phyloP scores from a whole-genome alignment of 805 yeast genomes.

The Wickerhamiella hasegawae region DNA sequence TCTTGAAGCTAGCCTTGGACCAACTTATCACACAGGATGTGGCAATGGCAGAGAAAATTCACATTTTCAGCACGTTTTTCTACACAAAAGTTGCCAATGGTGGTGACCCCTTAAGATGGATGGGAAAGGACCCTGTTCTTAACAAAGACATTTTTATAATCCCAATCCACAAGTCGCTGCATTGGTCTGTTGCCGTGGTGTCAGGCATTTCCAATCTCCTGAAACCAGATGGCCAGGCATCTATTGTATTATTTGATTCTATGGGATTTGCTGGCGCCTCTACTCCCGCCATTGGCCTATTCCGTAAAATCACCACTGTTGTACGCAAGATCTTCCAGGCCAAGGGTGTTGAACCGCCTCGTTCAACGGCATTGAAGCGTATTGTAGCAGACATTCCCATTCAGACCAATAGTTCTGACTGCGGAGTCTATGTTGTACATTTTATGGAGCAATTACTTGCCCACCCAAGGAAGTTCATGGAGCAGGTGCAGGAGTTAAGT shows the following conservation, averaged over 20 bases:
- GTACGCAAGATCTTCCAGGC: conserved; percentile 3
- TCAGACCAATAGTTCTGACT: conserved; percentile 81
- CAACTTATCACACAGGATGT: conserved; percentile 20
- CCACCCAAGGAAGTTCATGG: conserved; percentile 29
- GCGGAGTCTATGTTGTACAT: conserved; percentile 83
- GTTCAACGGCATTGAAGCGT: conserved; percentile 41
- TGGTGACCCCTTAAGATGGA: conserved; percentile 44
- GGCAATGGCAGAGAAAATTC: conserved; percentile 26
- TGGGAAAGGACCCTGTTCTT: conserved; percentile 47
- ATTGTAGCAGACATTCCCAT: conserved; percentile 49
- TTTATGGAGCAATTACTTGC: conserved; percentile 45
- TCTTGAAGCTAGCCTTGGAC: conserved; percentile 27
- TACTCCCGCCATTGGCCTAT: conserved; percentile 5
- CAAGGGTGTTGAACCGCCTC: conserved; percentile 20
- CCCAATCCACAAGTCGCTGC: conserved; percentile 68
- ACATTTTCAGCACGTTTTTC: conserved; percentile 71
- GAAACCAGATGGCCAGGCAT: conserved; percentile 16
- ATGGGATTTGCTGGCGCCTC: conserved; percentile 23
- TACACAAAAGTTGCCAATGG: conserved; percentile 48
- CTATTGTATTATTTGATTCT: conserved; percentile 60
- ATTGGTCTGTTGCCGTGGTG: conserved; percentile 79
- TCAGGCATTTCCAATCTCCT: conserved; percentile 4
- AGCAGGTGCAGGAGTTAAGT: not conserved
- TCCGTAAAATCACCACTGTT: conserved; percentile 7
- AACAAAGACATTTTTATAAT: conserved; percentile 45